Base-by-base conservation (phyloP, 352 stramenopile genomes). In the Phytophthora podocarpi region DNA sequence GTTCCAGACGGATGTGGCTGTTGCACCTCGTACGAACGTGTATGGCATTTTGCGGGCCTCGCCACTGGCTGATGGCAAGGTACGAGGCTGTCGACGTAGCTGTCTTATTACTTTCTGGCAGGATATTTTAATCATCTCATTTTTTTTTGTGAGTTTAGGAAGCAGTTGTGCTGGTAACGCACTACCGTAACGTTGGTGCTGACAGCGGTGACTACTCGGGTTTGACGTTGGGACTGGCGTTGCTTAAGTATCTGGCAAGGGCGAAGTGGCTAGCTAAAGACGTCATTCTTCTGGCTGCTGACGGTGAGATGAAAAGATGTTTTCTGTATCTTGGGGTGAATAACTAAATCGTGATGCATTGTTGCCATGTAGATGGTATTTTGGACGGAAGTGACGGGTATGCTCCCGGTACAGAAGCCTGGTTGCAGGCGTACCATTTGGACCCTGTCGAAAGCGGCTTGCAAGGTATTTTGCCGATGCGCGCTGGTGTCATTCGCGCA, bases 241-340 rank as follows among this genome's bases (percentile, higher is more conserved):
- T 95, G 49, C 64, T 95, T 4, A 59, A 82, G 28, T 82, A 86
- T 52, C 74, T 95, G 37, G 59, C 70, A 1, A 61, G 64, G 21
- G 81, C 71, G 5, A 89, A 86, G 39, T 95, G 86, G 86, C 73
- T 95, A 41, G 84, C 86, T 11, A 95, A 95, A 45, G 82, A 95
- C 36, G 64, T 95, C n/a, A 81, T 93, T 43, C 58, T 95, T 15
- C 72, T 95, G 21, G 78, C 86, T 54, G 67, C 86, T 8, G 86
- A 95, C 26, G 83, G 85, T 94, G 42, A 42, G 58, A 8, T 41
- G 7, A n/a, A 28, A 18, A 1, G 13, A 30, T 4, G n/a, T 31
- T 20, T 43, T 4, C 13, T 51, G 18, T 45, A 28, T 40, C 4
- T 34, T 31, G 7, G 37, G 23, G 28, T 54, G 11, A 36, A 49